Evolutionary conservation across 108 stramenopile species (phyloP).

Genomic region (Fragilariopsis cylindrus): DNA sequence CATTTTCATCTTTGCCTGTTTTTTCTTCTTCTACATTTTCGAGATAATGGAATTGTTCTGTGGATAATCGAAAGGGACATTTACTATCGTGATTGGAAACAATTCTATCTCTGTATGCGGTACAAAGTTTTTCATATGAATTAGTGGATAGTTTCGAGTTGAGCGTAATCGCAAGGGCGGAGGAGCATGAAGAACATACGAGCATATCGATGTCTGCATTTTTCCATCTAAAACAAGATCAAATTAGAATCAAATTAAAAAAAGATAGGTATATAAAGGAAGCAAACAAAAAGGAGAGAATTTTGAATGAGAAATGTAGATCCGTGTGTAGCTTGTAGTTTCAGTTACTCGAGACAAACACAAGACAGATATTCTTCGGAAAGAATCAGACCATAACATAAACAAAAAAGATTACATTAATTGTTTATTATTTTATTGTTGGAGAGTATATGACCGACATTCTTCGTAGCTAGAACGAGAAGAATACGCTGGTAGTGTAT

Average conservation of each 20-base stretch:
- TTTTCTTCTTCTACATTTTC: neutral
- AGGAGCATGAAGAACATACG: constrained; percentile 46
- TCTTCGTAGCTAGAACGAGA: constrained; percentile 4
- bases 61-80: constrained; percentile 31
- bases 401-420: neutral
- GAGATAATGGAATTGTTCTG: constrained; percentile 4
- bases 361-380: constrained; percentile 18
- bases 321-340: constrained; percentile 65
- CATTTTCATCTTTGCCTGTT: neutral
- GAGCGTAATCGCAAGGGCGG: constrained; percentile 46
- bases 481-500: constrained; percentile 14
- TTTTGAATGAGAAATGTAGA: constrained; percentile 35
- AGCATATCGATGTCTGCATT: constrained; percentile 58
- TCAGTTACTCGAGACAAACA: constrained; percentile 34
- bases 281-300: constrained; percentile 1
- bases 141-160: constrained; percentile 35
- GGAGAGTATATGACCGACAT: constrained; percentile 11
- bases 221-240: constrained; percentile 42
- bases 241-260: constrained; percentile 6
- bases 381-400: neutral
- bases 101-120: constrained; percentile 26
- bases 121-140: constrained; percentile 26
- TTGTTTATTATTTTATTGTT: neutral
- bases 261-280: neutral
- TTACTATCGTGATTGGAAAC: constrained; percentile 20